A percentile compares a stretch with the other conserved stretches of the same genome.
These are phyloP conservation scores for Aspergillus pseudoglaucus DNA, from an alignment of 2,329 filamentous ascomycete genomes.

Conservation along the genomic window DNA sequence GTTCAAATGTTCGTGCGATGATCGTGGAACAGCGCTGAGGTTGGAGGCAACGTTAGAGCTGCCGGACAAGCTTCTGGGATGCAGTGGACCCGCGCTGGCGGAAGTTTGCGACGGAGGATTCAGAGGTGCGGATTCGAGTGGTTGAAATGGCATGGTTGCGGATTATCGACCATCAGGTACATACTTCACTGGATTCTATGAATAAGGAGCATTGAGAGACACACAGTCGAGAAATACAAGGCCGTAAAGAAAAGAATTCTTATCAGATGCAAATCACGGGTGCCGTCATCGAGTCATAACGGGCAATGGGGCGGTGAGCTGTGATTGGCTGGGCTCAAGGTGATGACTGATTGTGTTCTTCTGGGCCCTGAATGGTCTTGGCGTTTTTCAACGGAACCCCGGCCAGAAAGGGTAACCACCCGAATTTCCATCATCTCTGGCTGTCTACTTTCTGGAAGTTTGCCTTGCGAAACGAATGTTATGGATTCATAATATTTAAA, in stretches of 20 bases:
- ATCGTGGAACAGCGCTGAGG: conserved; percentile 1
- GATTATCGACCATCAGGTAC: not conserved
- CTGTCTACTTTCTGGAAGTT: too few species aligned
- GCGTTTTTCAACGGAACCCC: too few species aligned
- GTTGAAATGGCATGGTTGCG: not conserved
- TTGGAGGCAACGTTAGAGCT: not conserved
- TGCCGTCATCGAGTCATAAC: not conserved
- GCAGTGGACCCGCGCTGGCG: not conserved
- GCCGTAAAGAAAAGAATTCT: not conserved
- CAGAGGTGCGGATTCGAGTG: not conserved
- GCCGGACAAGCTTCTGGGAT: not conserved
- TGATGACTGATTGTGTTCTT: not conserved
- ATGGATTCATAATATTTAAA: too few species aligned
- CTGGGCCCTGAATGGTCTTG: too few species aligned
- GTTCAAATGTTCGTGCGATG: conserved; percentile 20
- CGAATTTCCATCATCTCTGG: too few species aligned
- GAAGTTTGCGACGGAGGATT: not conserved
- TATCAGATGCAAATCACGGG: not conserved
- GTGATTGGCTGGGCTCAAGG: not conserved
- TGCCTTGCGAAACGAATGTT: too few species aligned
- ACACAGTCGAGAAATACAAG: not conserved
- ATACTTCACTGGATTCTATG: not conserved
- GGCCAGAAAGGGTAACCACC: too few species aligned
- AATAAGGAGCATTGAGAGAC: not conserved
- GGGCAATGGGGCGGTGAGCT: not conserved